phyloP scores from a whole-genome alignment of 163 green algal species.

The Chlorella variabilis region DNA sequence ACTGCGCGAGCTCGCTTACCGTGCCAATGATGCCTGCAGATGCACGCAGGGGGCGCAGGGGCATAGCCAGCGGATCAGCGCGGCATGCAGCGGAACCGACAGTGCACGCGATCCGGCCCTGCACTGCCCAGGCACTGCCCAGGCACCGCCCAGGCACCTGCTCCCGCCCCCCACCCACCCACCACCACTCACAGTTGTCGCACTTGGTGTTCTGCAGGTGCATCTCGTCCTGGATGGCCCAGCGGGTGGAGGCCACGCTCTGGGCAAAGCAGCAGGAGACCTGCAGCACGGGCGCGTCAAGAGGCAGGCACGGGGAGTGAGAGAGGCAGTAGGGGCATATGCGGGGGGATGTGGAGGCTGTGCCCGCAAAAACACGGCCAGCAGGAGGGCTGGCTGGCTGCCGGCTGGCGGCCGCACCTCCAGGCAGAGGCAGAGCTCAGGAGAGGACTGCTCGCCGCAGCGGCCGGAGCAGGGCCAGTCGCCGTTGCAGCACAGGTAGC shows the following conservation, averaged over 20 bases:
- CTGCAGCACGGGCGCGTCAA: constrained; percentile 32
- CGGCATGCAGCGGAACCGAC: not conserved
- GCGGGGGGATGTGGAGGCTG: not conserved
- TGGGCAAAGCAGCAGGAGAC: constrained; percentile 81
- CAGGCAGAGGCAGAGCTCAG: constrained; percentile 82
- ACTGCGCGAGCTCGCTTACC: not conserved
- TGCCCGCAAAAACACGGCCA: constrained; percentile 11
- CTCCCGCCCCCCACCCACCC: too few species aligned
- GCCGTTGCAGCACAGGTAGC: constrained; percentile 85
- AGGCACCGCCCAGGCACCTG: too few species aligned
- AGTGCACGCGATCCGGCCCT: too few species aligned
- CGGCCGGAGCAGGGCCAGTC: constrained; percentile 82
- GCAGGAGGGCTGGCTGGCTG: constrained; percentile 40
- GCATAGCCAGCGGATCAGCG: not conserved
- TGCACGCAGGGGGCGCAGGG: too few species aligned
- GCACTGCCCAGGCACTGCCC: too few species aligned
- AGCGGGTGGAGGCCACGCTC: constrained; percentile 85
- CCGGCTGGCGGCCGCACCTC: constrained; percentile 65
- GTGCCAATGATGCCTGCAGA: constrained; percentile 19
- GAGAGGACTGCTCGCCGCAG: constrained; percentile 75
- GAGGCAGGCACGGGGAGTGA: not conserved
- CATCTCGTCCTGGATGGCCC: constrained; percentile 93
- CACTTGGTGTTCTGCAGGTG: constrained; percentile 76
- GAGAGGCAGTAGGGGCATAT: not conserved
- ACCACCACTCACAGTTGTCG: constrained; percentile 71